Percentiles rank a stretch among this genome's conserved stretches.
phyloP scores from a whole-genome alignment of 768 basidiomycete genomes.

The Boletus edulis region DNA sequence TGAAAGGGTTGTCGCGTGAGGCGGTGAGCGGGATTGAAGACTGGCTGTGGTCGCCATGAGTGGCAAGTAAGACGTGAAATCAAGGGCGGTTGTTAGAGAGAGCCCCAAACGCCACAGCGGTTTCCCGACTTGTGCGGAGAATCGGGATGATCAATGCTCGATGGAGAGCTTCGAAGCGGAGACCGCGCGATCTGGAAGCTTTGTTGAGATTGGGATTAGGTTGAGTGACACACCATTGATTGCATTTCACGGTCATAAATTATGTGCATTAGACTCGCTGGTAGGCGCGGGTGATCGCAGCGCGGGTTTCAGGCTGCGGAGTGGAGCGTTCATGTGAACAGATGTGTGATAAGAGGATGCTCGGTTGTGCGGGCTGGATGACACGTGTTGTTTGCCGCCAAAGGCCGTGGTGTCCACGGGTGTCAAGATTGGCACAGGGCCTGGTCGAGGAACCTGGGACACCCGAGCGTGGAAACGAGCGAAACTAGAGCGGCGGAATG shows the following conservation, averaged over 20 bases:
- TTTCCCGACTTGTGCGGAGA: constrained; percentile 16
- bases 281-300: constrained; percentile 10
- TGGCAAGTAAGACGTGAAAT: background rate
- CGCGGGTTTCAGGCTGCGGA: background rate
- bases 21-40: background rate
- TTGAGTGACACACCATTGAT: constrained; percentile 17
- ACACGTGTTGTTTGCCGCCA: constrained; percentile 16
- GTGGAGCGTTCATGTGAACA: constrained; percentile 20
- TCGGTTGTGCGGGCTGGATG: constrained; percentile 10
- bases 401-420: constrained; percentile 25
- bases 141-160: constrained; percentile 17
- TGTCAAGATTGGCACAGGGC: constrained; percentile 1
- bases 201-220: constrained; percentile 23
- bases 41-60: background rate
- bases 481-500: constrained; percentile 1
- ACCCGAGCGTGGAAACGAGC: constrained; percentile 10
- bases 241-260: constrained; percentile 11
- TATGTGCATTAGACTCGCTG: constrained; percentile 5
- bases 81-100: background rate
- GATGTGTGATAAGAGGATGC: constrained; percentile 13
- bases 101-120: background rate
- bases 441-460: background rate
- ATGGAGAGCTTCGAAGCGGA: constrained; percentile 12
- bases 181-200: constrained; percentile 22
- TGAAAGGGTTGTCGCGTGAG: background rate